These are phyloP conservation scores for Leccinum boreale DNA, from an alignment of 768 basidiomycete species.

Conservation along the genomic window DNA sequence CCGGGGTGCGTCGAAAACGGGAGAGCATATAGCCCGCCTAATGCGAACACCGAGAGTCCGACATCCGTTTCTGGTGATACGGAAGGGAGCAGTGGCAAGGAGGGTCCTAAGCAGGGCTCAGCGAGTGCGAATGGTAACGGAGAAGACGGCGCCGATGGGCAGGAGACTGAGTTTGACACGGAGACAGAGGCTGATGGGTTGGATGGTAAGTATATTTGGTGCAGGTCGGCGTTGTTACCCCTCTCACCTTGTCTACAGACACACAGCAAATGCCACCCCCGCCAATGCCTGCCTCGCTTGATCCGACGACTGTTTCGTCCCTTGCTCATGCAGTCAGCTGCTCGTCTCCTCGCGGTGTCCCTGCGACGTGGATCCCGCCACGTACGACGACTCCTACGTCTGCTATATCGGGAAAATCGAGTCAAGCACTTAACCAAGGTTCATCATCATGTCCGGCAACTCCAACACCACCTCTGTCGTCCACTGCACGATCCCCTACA, in stretches of 20 bases:
- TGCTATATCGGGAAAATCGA: background rate
- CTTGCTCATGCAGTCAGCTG: constrained; percentile 16
- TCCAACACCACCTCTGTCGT: background rate
- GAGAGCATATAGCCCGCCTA: constrained; percentile 15
- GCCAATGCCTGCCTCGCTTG: constrained; percentile 43
- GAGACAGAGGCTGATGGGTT: constrained; percentile 27
- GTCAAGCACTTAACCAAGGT: constrained; percentile 7
- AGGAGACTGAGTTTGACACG: constrained; percentile 32
- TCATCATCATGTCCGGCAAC: background rate
- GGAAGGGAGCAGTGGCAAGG: constrained; percentile 1
- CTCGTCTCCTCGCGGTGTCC: constrained; percentile 18
- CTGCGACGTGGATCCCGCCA: constrained; percentile 13
- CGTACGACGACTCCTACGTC: constrained; percentile 4
- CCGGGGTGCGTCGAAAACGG: constrained; percentile 2
- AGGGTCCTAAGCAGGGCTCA: background rate
- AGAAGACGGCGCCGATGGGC: constrained; percentile 19
- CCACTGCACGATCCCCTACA: background rate
- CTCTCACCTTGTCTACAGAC: constrained; percentile 26
- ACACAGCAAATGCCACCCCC: constrained; percentile 49
- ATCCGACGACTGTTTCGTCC: constrained; percentile 38
- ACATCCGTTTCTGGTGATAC: constrained; percentile 7
- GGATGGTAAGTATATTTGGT: constrained; percentile 19
- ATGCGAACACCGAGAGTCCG: constrained; percentile 20
- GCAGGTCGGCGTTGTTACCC: background rate
- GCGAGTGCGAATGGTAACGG: constrained; percentile 5